These are phyloP conservation scores for Debaryomyces coudertii DNA, from an alignment of 1,139 yeast genomes.

Conservation along the genomic window DNA sequence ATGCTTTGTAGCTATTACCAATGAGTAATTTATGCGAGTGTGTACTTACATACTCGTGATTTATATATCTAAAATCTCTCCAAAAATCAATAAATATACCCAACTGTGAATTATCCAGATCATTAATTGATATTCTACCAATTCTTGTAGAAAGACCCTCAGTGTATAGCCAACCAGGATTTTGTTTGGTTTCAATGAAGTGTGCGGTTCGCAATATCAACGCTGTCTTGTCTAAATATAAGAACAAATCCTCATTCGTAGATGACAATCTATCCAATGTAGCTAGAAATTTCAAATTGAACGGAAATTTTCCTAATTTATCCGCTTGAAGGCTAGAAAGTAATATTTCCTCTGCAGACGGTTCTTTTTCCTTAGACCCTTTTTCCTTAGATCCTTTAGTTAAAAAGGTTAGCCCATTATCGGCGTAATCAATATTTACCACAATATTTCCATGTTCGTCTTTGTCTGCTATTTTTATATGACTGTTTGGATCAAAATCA, in stretches of 20 bases:
- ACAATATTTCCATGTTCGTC: conserved; percentile 6
- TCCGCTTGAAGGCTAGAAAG: conserved; percentile 27
- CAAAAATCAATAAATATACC: conserved; percentile 44
- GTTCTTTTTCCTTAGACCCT: conserved; percentile 9
- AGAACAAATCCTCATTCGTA: conserved; percentile 35
- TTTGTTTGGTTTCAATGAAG: conserved; percentile 20
- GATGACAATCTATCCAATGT: conserved; percentile 40
- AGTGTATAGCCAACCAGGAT: conserved; percentile 22
- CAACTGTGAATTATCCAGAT: conserved; percentile 24
- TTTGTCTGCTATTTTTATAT: conserved; percentile 3
- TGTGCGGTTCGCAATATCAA: conserved; percentile 31
- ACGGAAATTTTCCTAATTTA: conserved; percentile 37
- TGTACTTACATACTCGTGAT: conserved; percentile 24
- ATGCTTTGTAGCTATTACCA: conserved; percentile 21
- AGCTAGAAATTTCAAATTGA: conserved; percentile 41
- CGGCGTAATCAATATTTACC: conserved; percentile 14
- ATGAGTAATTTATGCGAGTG: conserved; percentile 10
- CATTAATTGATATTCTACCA: conserved; percentile 36
- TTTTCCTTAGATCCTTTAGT: conserved; percentile 7
- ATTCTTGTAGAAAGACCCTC: conserved; percentile 29
- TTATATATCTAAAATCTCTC: conserved; percentile 37
- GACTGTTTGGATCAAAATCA: neutral
- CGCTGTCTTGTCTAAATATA: conserved; percentile 36
- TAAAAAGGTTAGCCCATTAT: conserved; percentile 9
- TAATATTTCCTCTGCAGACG: conserved; percentile 34